These are phyloP conservation scores for Penicillium samsonianum DNA, from an alignment of 495 filamentous ascomycete genomes.

Conservation along the genomic window DNA sequence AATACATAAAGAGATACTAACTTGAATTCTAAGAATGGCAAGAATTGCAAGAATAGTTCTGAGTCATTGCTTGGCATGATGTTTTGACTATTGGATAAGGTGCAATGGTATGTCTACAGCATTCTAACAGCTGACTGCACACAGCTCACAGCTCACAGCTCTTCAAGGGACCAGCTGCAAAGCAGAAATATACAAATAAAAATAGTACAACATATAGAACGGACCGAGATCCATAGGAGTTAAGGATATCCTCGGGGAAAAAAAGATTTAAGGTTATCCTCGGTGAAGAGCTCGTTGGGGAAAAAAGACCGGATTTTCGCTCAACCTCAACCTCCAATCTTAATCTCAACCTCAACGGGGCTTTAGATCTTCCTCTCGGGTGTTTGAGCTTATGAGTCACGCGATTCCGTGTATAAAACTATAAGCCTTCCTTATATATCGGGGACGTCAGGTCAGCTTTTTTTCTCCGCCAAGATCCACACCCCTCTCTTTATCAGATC, in stretches of 20 bases:
- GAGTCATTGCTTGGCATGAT: background rate
- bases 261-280: conserved; percentile 20
- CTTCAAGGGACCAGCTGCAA: background rate
- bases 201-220: background rate
- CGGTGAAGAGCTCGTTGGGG: conserved; percentile 23
- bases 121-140: background rate
- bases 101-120: background rate
- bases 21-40: background rate
- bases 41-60: background rate
- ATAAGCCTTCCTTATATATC: conserved; percentile 1
- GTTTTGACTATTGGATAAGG: background rate
- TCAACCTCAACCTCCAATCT: conserved; percentile 16
- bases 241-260: background rate
- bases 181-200: background rate
- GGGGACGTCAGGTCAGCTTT: background rate
- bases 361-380: conserved; percentile 1
- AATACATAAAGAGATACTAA: background rate
- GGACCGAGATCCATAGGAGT: background rate
- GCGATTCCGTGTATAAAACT: background rate
- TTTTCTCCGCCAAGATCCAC: conserved; percentile 15
- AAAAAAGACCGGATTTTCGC: conserved; percentile 15
- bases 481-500: conserved; percentile 25
- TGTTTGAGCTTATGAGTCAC: conserved; percentile 1
- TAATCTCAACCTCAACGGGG: conserved; percentile 19
- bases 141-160: background rate